phyloP scores from a whole-genome alignment of 345 rosid species.

The Eucalyptus fibrosa region DNA sequence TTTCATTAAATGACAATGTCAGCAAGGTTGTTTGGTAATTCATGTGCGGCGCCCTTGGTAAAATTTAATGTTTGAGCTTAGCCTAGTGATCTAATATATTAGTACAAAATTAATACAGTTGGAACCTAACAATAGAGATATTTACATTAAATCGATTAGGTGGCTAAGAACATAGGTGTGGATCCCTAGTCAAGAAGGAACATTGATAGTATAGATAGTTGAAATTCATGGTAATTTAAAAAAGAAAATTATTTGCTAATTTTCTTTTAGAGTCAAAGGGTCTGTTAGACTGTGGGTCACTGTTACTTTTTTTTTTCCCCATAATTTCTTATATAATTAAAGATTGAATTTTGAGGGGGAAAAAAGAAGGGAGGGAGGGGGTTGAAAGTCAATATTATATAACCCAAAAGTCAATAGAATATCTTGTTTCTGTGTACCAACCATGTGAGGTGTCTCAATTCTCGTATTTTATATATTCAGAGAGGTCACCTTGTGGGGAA shows the following conservation, averaged over 20 bases:
- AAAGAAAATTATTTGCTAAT: not conserved
- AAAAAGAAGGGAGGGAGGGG: not conserved
- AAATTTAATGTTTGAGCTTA: not conserved
- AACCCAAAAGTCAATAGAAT: not conserved
- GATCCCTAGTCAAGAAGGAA: not conserved
- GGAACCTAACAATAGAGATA: not conserved
- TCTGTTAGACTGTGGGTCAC: not conserved
- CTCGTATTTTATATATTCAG: not conserved
- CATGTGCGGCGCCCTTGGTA: not conserved
- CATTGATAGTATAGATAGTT: not conserved
- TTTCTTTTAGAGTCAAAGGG: not conserved
- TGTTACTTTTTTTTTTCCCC: not conserved
- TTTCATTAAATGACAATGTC: not conserved
- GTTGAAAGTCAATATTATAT: not conserved
- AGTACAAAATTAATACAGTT: not conserved
- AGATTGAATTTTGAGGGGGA: not conserved
- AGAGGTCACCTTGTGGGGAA: not conserved
- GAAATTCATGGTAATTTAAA: not conserved
- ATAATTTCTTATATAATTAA: not conserved
- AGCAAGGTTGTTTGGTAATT: not conserved
- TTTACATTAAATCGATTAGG: not conserved
- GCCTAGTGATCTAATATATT: not conserved
- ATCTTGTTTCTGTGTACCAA: not conserved
- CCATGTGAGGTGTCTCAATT: not conserved
- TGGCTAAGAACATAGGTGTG: not conserved